Evolutionary conservation across 2,329 filamentous ascomycete genomes (phyloP), one percentile per base, ranked within the genome.

Genomic region (Colletotrichum orchidophilum): DNA sequence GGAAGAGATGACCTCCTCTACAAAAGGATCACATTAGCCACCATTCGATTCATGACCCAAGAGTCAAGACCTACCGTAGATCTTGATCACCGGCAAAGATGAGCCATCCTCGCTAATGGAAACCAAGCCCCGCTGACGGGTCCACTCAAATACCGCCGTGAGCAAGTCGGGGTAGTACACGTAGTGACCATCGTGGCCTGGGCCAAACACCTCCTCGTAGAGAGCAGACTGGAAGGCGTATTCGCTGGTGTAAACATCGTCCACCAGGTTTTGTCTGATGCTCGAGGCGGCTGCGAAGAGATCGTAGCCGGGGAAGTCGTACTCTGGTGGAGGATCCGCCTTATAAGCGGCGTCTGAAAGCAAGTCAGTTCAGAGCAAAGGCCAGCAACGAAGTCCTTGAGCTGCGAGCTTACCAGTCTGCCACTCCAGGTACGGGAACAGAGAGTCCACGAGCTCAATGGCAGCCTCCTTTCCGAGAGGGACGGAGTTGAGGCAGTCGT

Each of bases 321-420:
- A 90, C 13, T 80, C 81, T 12, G 80, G 68, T 0, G 88, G 88
- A 3, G 88, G 88, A 58, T 86, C 78, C 70, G 85, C 86, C 46
- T 87, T 80, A 74, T 83, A 85, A 6, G 83, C 82, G 9, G 83
- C 75, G 4, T 83, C 84, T 67, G 1, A 3, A 33, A 12, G 11
- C 2, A 24, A 26, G 21, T 61, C 11, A 58, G 18, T 11, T 13
- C 24, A 5, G 8, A 11, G 29, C 35, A 4, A 5, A 26, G 35
- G 0, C 3, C 33, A n/a, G 11, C 18, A 11, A 42, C 39, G 4
- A 27, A 26, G 21, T 24, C 15, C 7, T 9, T 15, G 7, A 2
- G 7, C 8, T 33, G 9, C 1, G 2, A 4, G 33, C 67, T 78
- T 73, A 73, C 83, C 81, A 54, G 77, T 79, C 73, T 83, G 81